These are phyloP conservation scores for Salvia hispanica DNA, from an alignment of 257 asterid species.

Conservation along the genomic window DNA sequence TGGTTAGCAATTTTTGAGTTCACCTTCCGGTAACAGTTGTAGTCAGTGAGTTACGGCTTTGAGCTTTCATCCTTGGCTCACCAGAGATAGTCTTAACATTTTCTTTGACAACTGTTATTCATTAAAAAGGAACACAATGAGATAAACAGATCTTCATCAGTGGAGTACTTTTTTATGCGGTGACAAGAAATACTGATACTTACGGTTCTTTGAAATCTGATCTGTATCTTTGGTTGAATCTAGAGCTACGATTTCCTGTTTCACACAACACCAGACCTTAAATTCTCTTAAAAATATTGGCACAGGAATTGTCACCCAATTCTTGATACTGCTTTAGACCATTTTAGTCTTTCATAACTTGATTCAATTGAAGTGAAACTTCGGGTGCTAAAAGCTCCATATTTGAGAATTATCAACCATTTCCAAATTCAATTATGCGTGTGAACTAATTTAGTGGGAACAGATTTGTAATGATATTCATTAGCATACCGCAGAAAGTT, in stretches of 20 bases:
- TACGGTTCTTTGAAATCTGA: constrained; percentile 52
- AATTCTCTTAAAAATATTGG: constrained; percentile 13
- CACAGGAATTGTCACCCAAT: constrained; percentile 4
- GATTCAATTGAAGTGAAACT: not conserved
- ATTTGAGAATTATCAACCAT: constrained; percentile 4
- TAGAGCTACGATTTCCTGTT: constrained; percentile 48
- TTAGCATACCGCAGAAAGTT: constrained; percentile 54
- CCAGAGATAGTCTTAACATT: constrained; percentile 41
- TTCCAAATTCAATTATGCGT: not conserved
- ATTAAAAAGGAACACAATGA: constrained; percentile 31
- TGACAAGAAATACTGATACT: constrained; percentile 31
- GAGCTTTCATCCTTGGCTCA: constrained; percentile 45
- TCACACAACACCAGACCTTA: constrained; percentile 34
- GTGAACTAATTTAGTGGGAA: constrained; percentile 13
- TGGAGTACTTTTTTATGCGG: not conserved
- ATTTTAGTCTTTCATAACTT: not conserved
- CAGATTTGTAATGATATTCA: constrained; percentile 12
- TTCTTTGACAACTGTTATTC: constrained; percentile 41
- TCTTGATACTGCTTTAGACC: constrained; percentile 1
- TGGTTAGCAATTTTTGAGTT: not conserved
- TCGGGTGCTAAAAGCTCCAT: constrained; percentile 16
- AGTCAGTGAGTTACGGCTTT: constrained; percentile 43
- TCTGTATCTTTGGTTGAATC: constrained; percentile 39
- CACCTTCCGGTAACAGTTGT: constrained; percentile 52
- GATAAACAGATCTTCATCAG: constrained; percentile 12